phyloP scores from a whole-genome alignment of 2,329 filamentous ascomycete genomes.

The Hypoxylon sp. region DNA sequence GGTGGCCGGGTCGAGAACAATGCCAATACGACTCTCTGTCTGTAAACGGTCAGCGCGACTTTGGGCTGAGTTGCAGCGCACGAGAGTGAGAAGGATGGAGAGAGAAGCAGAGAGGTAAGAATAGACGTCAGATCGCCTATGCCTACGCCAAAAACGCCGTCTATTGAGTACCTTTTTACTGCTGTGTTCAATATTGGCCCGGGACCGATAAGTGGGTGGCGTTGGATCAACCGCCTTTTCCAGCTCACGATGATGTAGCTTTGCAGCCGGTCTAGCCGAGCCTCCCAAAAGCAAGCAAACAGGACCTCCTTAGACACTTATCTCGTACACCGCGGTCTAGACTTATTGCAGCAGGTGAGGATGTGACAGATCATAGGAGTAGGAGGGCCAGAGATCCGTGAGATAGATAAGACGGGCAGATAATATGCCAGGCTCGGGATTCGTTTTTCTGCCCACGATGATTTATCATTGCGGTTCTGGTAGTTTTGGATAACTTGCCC shows the following conservation, averaged over 20 bases:
- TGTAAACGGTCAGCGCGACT: conserved; percentile 4
- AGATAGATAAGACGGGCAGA: not conserved
- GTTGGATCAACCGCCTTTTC: not conserved
- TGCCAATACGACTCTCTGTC: conserved; percentile 11
- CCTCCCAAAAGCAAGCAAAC: not conserved
- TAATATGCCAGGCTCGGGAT: conserved; percentile 9
- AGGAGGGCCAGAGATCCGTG: not conserved
- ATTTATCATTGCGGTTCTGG: not conserved
- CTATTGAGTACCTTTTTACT: conserved; percentile 1
- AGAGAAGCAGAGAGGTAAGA: not conserved
- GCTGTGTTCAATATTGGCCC: conserved; percentile 18
- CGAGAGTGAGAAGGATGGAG: not conserved
- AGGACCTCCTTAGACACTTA: not conserved
- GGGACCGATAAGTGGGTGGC: not conserved
- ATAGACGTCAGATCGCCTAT: not conserved
- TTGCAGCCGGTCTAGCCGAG: conserved; percentile 5
- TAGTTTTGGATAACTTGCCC: not conserved
- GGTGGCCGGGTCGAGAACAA: conserved; percentile 34
- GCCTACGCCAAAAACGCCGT: not conserved
- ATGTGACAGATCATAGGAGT: conserved; percentile 1
- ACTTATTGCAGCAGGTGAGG: conserved; percentile 1
- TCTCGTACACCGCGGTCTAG: not conserved
- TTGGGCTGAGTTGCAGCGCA: not conserved
- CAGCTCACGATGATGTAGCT: conserved; percentile 12
- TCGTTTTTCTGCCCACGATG: not conserved